These are phyloP conservation scores for Starmerella vitae DNA, from an alignment of 805 yeast species.

Conservation along the genomic window DNA sequence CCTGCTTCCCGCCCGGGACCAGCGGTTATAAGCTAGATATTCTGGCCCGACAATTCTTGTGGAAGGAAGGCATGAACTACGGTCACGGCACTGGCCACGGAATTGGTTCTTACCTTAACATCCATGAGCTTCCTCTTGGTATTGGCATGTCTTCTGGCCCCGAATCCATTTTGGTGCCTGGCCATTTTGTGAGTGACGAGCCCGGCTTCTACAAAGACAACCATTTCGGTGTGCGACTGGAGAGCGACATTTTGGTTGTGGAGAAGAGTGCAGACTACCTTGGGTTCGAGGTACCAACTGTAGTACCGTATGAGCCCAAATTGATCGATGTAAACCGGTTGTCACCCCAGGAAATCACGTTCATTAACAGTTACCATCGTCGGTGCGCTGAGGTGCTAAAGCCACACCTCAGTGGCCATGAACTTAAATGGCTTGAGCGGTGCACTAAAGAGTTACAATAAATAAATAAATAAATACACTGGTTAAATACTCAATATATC, in stretches of 20 bases:
- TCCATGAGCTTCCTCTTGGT: conserved; percentile 90
- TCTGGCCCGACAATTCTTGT: conserved; percentile 69
- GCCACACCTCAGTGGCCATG: conserved; percentile 36
- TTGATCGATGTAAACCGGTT: conserved; percentile 53
- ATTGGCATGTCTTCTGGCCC: conserved; percentile 37
- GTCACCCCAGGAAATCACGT: conserved; percentile 43
- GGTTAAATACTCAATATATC: background rate
- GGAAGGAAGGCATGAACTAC: conserved; percentile 74
- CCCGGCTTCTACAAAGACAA: conserved; percentile 91
- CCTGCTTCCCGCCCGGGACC: conserved; percentile 66
- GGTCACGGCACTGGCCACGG: conserved; percentile 98
- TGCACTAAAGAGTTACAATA: conserved; percentile 2
- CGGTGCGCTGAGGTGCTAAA: conserved; percentile 42
- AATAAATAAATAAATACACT: background rate
- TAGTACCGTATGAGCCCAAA: conserved; percentile 67
- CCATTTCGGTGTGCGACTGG: conserved; percentile 82
- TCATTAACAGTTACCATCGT: conserved; percentile 58
- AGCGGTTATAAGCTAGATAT: conserved; percentile 67
- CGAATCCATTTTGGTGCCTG: conserved; percentile 42
- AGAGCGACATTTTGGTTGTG: conserved; percentile 57
- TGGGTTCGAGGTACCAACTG: conserved; percentile 69
- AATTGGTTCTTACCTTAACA: conserved; percentile 75
- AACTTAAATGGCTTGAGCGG: conserved; percentile 48
- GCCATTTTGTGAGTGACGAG: conserved; percentile 77
- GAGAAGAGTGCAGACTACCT: conserved; percentile 37